Percentiles rank a stretch among this genome's conserved stretches.
These are phyloP conservation scores for Starmerella kuoi DNA, from an alignment of 805 yeast genomes.

Conservation along the genomic window DNA sequence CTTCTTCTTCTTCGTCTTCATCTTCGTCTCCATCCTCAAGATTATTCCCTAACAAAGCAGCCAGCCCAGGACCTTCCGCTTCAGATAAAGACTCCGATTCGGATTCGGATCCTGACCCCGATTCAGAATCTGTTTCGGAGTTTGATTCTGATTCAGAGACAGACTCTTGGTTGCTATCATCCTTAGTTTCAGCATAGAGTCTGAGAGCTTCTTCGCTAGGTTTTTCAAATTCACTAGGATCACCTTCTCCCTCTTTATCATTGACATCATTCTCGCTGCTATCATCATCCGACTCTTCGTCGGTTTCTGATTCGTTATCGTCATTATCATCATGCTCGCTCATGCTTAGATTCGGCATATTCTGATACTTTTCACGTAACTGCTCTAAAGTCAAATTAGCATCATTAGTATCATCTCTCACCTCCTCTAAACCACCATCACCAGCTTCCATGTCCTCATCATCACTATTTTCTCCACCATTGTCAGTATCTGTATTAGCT, in stretches of 20 bases:
- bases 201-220: constrained; percentile 13
- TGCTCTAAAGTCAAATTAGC: constrained; percentile 43
- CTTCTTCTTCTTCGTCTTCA: constrained; percentile 32
- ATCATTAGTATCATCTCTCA: constrained; percentile 33
- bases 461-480: constrained; percentile 25
- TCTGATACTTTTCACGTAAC: constrained; percentile 44
- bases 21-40: constrained; percentile 34
- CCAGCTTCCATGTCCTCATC: constrained; percentile 23
- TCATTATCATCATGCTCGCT: constrained; percentile 13
- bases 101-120: constrained; percentile 12
- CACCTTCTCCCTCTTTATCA: constrained; percentile 11
- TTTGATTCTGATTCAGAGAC: constrained; percentile 20
- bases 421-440: constrained; percentile 23
- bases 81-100: constrained; percentile 11
- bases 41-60: constrained; percentile 11
- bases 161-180: constrained; percentile 20
- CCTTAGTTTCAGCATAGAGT: constrained; percentile 22
- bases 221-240: constrained; percentile 5
- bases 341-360: constrained; percentile 24
- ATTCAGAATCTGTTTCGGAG: constrained; percentile 19
- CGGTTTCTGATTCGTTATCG: constrained; percentile 28
- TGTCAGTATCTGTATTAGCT: constrained; percentile 25
- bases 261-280: constrained; percentile 16
- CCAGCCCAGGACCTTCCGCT: constrained; percentile 12
- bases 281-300: constrained; percentile 14